These are phyloP conservation scores for Suillus subalutaceus DNA, from an alignment of 768 basidiomycete species.

Conservation along the genomic window DNA sequence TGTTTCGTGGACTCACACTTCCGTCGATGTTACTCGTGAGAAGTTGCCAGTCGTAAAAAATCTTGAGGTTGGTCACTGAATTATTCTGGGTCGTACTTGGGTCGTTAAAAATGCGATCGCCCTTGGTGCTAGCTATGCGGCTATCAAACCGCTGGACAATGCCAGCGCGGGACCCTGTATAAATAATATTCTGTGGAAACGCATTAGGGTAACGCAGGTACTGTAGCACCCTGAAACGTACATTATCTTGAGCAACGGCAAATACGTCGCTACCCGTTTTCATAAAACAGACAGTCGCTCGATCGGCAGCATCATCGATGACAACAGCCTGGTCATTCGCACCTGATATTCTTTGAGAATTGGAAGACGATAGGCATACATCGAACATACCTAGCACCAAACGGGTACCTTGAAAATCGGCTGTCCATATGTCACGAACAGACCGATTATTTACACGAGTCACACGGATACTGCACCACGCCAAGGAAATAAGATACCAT, in stretches of 20 bases:
- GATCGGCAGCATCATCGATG: slow-evolving; percentile 51
- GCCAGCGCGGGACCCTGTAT: slow-evolving; percentile 65
- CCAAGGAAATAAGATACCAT: slow-evolving; percentile 6
- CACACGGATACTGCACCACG: slow-evolving; percentile 16
- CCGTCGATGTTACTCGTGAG: slow-evolving; percentile 64
- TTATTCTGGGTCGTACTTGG: slow-evolving; percentile 38
- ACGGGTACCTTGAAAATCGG: slow-evolving; percentile 49
- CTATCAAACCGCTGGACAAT: slow-evolving; percentile 59
- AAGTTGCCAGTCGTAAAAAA: slow-evolving; percentile 53
- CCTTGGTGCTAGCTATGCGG: slow-evolving; percentile 41
- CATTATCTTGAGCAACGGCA: slow-evolving; percentile 55
- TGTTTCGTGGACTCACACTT: slow-evolving; percentile 42
- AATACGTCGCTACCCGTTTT: slow-evolving; percentile 67
- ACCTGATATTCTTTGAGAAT: slow-evolving; percentile 40
- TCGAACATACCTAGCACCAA: slow-evolving; percentile 53
- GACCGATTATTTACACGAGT: slow-evolving; percentile 38
- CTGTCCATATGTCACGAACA: slow-evolving; percentile 59
- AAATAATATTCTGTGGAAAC: slow-evolving; percentile 47
- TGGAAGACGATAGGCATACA: background rate
- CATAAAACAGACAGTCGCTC: slow-evolving; percentile 40
- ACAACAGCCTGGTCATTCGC: slow-evolving; percentile 54
- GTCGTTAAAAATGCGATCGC: slow-evolving; percentile 43
- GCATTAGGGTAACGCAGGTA: background rate
- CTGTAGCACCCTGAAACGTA: slow-evolving; percentile 25
- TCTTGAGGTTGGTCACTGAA: slow-evolving; percentile 57